Conservation (phyloP, 1,139 yeast genomes). For the Geotrichum histeridarum region DNA sequence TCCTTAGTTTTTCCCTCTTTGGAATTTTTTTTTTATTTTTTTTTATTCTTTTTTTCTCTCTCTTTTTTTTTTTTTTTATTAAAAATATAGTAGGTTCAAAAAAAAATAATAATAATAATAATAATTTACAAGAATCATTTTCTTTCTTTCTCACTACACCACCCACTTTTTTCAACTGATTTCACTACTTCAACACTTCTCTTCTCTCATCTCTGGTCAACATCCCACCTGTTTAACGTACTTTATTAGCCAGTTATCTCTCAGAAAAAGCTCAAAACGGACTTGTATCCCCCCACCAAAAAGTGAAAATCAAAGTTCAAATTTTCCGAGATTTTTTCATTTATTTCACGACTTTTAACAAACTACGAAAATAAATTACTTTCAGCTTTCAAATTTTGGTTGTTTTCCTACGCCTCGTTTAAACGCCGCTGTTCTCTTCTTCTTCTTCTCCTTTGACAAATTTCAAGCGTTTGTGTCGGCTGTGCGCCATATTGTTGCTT, state of each 20-base stretch:
- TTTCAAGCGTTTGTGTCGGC: neutral
- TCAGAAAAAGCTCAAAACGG: neutral
- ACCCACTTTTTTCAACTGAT: neutral
- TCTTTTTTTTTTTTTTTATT: neutral
- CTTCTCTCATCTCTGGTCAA: too few relatives aligned
- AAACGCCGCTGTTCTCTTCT: too few relatives aligned
- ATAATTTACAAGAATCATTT: too few relatives aligned
- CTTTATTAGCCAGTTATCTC: neutral
- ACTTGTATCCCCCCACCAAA: neutral
- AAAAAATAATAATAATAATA: too few relatives aligned
- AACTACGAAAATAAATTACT: too few relatives aligned
- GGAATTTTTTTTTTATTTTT: neutral
- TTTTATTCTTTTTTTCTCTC: neutral
- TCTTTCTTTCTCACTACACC: neutral
- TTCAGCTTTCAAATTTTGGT: too few relatives aligned
- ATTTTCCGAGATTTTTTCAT: too few relatives aligned
- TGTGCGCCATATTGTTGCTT: too few relatives aligned
- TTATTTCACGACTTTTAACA: too few relatives aligned
- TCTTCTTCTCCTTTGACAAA: neutral
- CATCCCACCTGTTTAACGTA: neutral
- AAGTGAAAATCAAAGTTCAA: neutral
- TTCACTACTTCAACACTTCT: neutral
- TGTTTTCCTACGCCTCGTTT: too few relatives aligned
- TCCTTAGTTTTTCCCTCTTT: neutral
- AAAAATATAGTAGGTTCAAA: too few relatives aligned